Evolutionary conservation across 768 basidiomycete genomes (phyloP).

Genomic region (Boletus sp.): DNA sequence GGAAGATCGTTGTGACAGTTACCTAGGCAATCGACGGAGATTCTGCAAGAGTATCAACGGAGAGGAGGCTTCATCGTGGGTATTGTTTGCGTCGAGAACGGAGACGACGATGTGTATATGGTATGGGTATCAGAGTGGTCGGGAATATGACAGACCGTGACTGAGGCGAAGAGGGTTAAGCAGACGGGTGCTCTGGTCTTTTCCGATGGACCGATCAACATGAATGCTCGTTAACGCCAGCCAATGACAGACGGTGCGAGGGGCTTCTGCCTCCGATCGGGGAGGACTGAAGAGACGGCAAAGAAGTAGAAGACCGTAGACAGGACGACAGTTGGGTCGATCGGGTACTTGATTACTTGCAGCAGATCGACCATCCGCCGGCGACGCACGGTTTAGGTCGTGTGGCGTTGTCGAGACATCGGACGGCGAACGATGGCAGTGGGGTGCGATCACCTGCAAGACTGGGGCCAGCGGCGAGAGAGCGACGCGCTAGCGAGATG

Average conservation of each 20-base stretch:
- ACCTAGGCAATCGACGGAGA: conserved; percentile 15
- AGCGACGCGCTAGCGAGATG: too few relatives aligned
- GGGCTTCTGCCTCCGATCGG: too few relatives aligned
- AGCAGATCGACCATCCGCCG: not conserved
- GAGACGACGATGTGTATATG: not conserved
- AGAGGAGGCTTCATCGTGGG: not conserved
- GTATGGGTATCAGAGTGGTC: not conserved
- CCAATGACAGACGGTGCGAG: not conserved
- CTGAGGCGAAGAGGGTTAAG: not conserved
- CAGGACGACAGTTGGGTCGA: conserved; percentile 7
- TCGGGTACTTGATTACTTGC: not conserved
- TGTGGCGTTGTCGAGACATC: not conserved
- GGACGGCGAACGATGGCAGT: not conserved
- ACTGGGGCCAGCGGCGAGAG: not conserved
- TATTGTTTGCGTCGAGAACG: conserved; percentile 4
- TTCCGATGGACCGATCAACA: not conserved
- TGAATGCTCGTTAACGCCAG: not conserved
- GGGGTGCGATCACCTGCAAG: not conserved
- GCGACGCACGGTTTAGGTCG: conserved; percentile 7
- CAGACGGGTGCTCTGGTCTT: not conserved
- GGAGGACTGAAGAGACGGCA: not conserved
- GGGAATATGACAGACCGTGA: not conserved
- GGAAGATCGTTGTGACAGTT: conserved; percentile 32
- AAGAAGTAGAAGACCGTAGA: conserved; percentile 1
- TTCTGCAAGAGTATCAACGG: conserved; percentile 1